Evolutionary conservation across 164 flowering plant genomes (phyloP), one percentile per base, ranked within the genome.

Genomic region (Cinnamomum micranthum): DNA sequence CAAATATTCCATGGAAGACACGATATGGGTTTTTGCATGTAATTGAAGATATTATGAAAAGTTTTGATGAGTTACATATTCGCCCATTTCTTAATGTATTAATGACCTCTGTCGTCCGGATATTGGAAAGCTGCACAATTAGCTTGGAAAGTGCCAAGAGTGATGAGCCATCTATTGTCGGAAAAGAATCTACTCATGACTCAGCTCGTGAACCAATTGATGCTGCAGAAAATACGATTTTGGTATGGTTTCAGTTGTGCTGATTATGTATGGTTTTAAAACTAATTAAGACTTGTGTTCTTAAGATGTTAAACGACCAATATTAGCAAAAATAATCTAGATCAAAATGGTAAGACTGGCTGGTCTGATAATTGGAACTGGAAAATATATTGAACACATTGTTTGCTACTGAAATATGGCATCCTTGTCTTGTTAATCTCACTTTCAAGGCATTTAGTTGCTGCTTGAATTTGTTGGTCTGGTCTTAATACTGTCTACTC

Each of bases 11-110:
- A 28, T 90, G 85, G 96, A 94, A 94, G 81, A 91, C 89, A 82
- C 85, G 71, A 82, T 83, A 78, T 82, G 94, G 92, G 24, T 92
- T 94, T 85, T 67, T 92, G 81, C 97, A 92, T 82, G 95, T 96
- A 35, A 74, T 87, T 76, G 91, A 96, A 80, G 97, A 94, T 75
- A 76, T 90, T 75, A 64, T 94, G 65, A 87, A 79, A 67, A 89
- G 88, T 81, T 96, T 94, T 84, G 97, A 90, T 88, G 92, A 86
- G 77, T 66, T 76, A 17, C 98, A 78, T 69, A 59, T 91, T 15
- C 77, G 64, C 63, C 97, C 99, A 14, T 94, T 92, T 71, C 93
- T 96, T 77, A 83, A 87, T 77, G 73, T 89, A 4, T 64, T 96
- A 75, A 84, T 92, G 90, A 90, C 91, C 4, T 85, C 85, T 84